phyloP scores from a whole-genome alignment of 257 asterid genomes.

The Misopates orontium region DNA sequence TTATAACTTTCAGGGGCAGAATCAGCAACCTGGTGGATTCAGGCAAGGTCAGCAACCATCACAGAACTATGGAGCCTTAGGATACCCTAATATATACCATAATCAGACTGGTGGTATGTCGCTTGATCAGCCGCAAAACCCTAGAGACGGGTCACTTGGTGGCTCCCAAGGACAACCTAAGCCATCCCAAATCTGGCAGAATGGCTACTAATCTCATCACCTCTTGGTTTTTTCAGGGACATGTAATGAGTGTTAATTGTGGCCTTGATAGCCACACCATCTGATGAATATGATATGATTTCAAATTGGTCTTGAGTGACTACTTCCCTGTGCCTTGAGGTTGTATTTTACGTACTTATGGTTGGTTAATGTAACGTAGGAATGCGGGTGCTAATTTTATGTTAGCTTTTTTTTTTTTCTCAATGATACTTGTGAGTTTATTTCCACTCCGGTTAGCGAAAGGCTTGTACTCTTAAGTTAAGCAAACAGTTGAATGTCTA shows the following conservation, averaged over 20 bases:
- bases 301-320: slow-evolving; percentile 33
- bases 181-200: slow-evolving; percentile 87
- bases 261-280: slow-evolving; percentile 43
- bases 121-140: slow-evolving; percentile 62
- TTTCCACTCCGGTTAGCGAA: slow-evolving; percentile 22
- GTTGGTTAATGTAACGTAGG: slow-evolving; percentile 52
- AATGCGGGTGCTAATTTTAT: slow-evolving; percentile 47
- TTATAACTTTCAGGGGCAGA: slow-evolving; percentile 72
- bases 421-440: slow-evolving; percentile 27
- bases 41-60: slow-evolving; percentile 88
- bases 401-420: slow-evolving; percentile 33
- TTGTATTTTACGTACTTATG: slow-evolving; percentile 49
- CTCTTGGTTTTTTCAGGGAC: background rate
- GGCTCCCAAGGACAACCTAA: slow-evolving; percentile 75
- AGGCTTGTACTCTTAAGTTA: slow-evolving; percentile 26
- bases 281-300: slow-evolving; percentile 26
- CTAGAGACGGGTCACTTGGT: slow-evolving; percentile 61
- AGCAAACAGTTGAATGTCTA: slow-evolving; percentile 22
- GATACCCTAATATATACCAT: slow-evolving; percentile 77
- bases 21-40: slow-evolving; percentile 80
- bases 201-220: slow-evolving; percentile 53
- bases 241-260: slow-evolving; percentile 31
- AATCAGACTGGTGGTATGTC: slow-evolving; percentile 69
- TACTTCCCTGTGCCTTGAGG: slow-evolving; percentile 51
- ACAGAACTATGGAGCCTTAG: slow-evolving; percentile 63